Evolutionary conservation across 2,329 filamentous ascomycete genomes (phyloP).

Genomic region (Hypomyces rosellus): DNA sequence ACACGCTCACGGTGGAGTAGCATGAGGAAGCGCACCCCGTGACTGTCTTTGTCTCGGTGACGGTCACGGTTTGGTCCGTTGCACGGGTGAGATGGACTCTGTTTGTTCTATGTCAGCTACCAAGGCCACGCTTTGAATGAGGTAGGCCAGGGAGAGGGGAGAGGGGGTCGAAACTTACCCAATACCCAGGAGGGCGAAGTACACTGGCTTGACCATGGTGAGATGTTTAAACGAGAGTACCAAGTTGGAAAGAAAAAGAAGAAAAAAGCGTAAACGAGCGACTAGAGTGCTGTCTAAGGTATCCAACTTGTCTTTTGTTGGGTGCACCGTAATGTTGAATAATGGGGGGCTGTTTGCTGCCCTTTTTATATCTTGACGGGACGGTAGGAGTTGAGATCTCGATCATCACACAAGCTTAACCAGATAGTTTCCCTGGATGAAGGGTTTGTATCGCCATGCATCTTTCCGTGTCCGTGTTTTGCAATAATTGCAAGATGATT

Average conservation of each 20-base stretch:
- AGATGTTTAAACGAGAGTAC: neutral
- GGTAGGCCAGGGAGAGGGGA: neutral
- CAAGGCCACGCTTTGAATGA: neutral
- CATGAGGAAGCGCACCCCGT: conserved; percentile 23
- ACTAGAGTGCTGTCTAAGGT: too few relatives aligned
- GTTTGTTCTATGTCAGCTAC: neutral
- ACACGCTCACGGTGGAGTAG: conserved; percentile 10
- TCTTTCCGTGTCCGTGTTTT: too few relatives aligned
- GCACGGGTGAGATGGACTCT: conserved; percentile 21
- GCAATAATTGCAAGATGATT: too few relatives aligned
- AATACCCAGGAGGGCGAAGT: neutral
- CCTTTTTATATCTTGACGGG: too few relatives aligned
- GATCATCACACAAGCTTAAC: too few relatives aligned
- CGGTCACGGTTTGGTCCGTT: conserved; percentile 21
- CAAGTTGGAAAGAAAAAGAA: neutral
- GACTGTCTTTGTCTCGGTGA: conserved; percentile 27
- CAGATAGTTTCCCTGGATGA: too few relatives aligned
- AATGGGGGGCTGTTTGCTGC: too few relatives aligned
- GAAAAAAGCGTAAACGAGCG: neutral
- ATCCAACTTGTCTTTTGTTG: too few relatives aligned
- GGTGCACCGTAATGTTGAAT: too few relatives aligned
- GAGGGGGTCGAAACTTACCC: conserved; percentile 1
- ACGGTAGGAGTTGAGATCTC: too few relatives aligned
- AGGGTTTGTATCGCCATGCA: too few relatives aligned
- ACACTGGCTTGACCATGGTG: neutral